Evolutionary conservation across 2,329 filamentous ascomycete species (phyloP), one percentile per base, ranked within the genome.

Genomic region (Sodiomyces alkalinus): DNA sequence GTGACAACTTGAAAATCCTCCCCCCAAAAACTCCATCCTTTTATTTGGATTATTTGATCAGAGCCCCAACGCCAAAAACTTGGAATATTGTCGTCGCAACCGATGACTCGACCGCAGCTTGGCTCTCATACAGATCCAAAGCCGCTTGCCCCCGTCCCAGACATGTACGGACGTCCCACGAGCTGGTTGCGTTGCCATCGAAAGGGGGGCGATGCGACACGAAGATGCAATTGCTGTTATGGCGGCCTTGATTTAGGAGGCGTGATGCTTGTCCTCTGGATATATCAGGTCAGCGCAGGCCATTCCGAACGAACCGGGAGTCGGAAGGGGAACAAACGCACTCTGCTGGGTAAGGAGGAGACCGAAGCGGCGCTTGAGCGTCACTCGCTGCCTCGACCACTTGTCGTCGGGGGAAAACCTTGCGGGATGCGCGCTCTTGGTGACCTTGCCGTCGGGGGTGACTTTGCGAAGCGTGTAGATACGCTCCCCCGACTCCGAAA

Each of bases 341-440:
- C 64, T 62, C 52, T 62, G 78, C 66, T 92, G 82, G 30, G 80
- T 90, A 52, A 93, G 61, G 37, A 96, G 72, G 39, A 94, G 67
- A 27, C 78, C 78, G 51, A 92, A 96, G 48, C 90, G 71, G 64
- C 81, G 85, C 76, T 94, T 93, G 47, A 96, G 68, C 13, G 85
- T 92, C 27, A 96, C 85, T 44, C 90, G 75, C 62, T 96, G 87
- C 51, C 83, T 80, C 48, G 85, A 93, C 70, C 92, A 96, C 68
- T 94, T 93, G 68, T 98, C 90, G 60, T 98, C 90, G 39, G 90
- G 90, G 26, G 83, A 93, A 67, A 96, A 98, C 43, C 90, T 72
- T 23, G 90, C 90, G 26, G 90, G 87, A 62, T 96, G 87, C 32
- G 90, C 90, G 30, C 80, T 90, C 68, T 92, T 93, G 54, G 87